These are phyloP conservation scores for Magnaporthiopsis rhizophila DNA, from an alignment of 2,329 filamentous ascomycete species.

Conservation along the genomic window DNA sequence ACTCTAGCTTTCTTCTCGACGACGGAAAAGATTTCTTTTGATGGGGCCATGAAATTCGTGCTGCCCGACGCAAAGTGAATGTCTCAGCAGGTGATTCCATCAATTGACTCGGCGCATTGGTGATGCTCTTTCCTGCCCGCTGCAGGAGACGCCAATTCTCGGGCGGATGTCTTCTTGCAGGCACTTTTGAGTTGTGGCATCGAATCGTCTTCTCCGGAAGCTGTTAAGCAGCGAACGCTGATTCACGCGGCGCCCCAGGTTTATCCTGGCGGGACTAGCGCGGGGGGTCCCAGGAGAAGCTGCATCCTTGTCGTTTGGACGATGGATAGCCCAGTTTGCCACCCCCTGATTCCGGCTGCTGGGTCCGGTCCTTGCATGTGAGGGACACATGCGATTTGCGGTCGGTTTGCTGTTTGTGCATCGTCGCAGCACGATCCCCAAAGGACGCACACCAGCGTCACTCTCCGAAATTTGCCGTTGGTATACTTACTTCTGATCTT, in stretches of 20 bases:
- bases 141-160: not conserved
- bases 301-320: not conserved
- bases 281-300: not conserved
- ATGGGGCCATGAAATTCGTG: not conserved
- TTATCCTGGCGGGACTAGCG: not conserved
- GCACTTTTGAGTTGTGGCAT: not conserved
- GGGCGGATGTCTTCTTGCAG: not conserved
- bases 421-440: not conserved
- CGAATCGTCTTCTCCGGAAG: not conserved
- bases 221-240: constrained; percentile 3
- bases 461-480: not conserved
- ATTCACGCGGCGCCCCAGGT: constrained; percentile 3
- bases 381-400: not conserved
- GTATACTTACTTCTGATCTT: not conserved
- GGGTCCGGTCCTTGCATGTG: not conserved
- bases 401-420: not conserved
- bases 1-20: not conserved
- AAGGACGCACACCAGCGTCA: not conserved
- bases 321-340: not conserved
- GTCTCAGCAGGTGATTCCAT: not conserved
- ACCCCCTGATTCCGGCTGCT: not conserved
- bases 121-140: too few species aligned
- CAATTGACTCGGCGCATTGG: not conserved
- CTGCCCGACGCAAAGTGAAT: not conserved
- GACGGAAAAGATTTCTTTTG: not conserved